Evolutionary conservation across 768 basidiomycete genomes (phyloP).

Genomic region (Megacollybia marginata): DNA sequence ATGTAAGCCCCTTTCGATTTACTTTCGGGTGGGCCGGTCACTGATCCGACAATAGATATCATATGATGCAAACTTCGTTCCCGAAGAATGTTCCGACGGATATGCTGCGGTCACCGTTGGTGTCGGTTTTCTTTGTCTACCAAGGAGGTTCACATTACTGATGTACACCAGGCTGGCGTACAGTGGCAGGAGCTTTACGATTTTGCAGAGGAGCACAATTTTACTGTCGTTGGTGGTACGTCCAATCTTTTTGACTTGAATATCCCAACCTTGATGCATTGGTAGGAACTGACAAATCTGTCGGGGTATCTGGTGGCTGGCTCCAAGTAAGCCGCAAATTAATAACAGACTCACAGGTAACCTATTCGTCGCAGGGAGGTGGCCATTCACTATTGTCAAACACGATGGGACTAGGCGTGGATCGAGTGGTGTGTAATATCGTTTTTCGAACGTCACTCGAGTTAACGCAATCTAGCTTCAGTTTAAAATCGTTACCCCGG

Average conservation of each 20-base stretch:
- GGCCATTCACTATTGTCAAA: slow-evolving; percentile 37
- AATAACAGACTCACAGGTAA: not conserved
- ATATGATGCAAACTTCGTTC: slow-evolving; percentile 6
- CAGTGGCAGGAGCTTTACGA: slow-evolving; percentile 36
- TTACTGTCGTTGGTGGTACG: slow-evolving; percentile 37
- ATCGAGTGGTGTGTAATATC: slow-evolving; percentile 33
- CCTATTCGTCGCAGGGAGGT: slow-evolving; percentile 24
- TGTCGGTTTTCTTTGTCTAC: slow-evolving; percentile 3
- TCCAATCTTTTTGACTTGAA: not conserved
- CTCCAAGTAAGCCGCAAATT: slow-evolving; percentile 17
- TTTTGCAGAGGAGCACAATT: slow-evolving; percentile 35
- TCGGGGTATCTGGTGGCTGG: slow-evolving; percentile 37
- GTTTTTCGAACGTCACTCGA: not conserved
- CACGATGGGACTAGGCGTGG: slow-evolving; percentile 38
- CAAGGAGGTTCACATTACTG: not conserved
- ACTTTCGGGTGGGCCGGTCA: not conserved
- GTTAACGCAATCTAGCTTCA: slow-evolving; percentile 25
- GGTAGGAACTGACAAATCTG: slow-evolving; percentile 29
- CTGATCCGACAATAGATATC: slow-evolving; percentile 4
- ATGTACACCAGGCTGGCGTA: slow-evolving; percentile 30
- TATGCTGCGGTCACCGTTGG: slow-evolving; percentile 7
- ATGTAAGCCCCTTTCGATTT: slow-evolving; percentile 1
- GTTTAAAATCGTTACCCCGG: slow-evolving; percentile 47
- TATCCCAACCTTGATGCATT: not conserved
- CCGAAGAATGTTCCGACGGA: slow-evolving; percentile 4